Percentiles rank a stretch among this genome's conserved stretches.
Evolutionary conservation across 805 yeast genomes (phyloP).

Genomic region (Nakazawaea molendinolei): DNA sequence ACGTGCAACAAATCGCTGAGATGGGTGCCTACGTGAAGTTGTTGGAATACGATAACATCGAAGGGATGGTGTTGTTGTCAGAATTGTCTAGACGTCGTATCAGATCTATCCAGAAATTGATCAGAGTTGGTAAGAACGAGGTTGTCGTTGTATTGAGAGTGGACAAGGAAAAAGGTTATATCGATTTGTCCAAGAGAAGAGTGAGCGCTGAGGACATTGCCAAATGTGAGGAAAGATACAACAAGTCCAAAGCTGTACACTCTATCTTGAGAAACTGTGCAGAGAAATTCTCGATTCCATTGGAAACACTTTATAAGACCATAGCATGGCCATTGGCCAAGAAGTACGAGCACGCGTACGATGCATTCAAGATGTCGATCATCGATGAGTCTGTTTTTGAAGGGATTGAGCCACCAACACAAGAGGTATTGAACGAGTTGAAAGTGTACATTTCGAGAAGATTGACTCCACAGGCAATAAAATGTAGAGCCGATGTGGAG

Average conservation of each 20-base stretch:
- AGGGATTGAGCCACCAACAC: conserved; percentile 62
- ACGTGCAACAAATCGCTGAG: conserved; percentile 96
- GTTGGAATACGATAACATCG: conserved; percentile 95
- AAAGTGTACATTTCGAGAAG: conserved; percentile 84
- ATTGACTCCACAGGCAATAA: conserved; percentile 96
- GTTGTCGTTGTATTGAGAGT: conserved; percentile 97
- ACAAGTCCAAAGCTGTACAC: conserved; percentile 95
- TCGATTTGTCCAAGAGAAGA: conserved; percentile 95
- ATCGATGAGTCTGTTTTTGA: conserved; percentile 87
- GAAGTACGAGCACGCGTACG: conserved; percentile 95
- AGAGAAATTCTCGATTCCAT: conserved; percentile 83
- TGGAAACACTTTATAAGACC: conserved; percentile 79
- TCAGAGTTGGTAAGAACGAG: conserved; percentile 97
- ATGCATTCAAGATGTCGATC: conserved; percentile 93
- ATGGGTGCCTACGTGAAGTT: conserved; percentile 99
- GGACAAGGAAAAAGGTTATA: conserved; percentile 97
- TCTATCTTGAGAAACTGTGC: conserved; percentile 98
- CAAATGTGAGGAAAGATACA: conserved; percentile 96
- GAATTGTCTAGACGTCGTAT: conserved; percentile 98
- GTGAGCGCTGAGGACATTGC: conserved; percentile 96
- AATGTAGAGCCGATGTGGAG: conserved; percentile 97
- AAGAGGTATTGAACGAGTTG: conserved; percentile 76
- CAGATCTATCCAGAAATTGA: conserved; percentile 92
- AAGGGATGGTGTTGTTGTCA: conserved; percentile 94
- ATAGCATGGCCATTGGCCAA: conserved; percentile 97